Evolutionary conservation across 257 asterid genomes (phyloP).

Genomic region (Rauvolfia tetraphylla): DNA sequence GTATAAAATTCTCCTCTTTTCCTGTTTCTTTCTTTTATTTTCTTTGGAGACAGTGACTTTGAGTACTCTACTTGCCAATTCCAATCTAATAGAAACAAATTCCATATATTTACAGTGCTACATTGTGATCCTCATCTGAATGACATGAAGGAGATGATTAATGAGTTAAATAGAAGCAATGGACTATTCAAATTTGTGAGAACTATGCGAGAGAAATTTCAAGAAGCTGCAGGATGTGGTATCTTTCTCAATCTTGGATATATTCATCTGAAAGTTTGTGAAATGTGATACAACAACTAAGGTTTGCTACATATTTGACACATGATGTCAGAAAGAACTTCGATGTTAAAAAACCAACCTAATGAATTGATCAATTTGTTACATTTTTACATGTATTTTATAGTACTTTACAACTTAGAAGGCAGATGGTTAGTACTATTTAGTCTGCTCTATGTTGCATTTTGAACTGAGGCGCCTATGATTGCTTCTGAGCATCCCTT

Average conservation of each 20-base stretch:
- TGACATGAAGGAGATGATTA: slow-evolving; percentile 53
- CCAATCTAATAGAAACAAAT: background rate
- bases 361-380: slow-evolving; percentile 4
- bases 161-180: slow-evolving; percentile 61
- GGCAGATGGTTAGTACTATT: background rate
- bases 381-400: background rate
- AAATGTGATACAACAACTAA: background rate
- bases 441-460: slow-evolving; percentile 10
- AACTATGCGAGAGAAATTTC: slow-evolving; percentile 75
- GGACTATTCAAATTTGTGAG: slow-evolving; percentile 83
- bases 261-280: background rate
- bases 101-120: slow-evolving; percentile 41
- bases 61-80: background rate
- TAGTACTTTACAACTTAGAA: background rate
- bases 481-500: slow-evolving; percentile 26
- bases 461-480: background rate
- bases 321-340: background rate
- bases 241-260: slow-evolving; percentile 22
- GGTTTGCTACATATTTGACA: background rate
- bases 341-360: background rate
- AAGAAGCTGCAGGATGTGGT: slow-evolving; percentile 61
- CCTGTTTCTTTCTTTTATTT: background rate
- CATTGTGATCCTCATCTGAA: slow-evolving; percentile 61
- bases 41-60: background rate
- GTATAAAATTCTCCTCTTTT: slow-evolving; percentile 17